Base-by-base conservation (phyloP, 2,329 filamentous ascomycete genomes). In the Cladophialophora immunda region DNA sequence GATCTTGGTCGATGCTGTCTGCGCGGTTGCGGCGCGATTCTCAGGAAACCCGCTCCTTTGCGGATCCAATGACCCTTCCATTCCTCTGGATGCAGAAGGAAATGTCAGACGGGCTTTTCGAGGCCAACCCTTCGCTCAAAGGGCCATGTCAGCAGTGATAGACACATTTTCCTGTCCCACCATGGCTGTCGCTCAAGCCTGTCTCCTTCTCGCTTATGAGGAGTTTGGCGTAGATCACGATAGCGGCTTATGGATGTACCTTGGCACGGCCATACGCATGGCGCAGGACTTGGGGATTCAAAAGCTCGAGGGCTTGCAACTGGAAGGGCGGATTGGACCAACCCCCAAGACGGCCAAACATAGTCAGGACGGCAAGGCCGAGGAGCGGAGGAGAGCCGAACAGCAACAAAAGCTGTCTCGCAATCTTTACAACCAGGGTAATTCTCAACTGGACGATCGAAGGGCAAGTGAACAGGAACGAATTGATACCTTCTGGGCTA, bases 171-270 rank as follows among this genome's bases (percentile, higher is more conserved):
- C 92, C 0, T 95, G 91, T 68, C 93, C 93, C 0, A 93, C 90
- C 1, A 89, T 96, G 0, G 90, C 91, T 27, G 92, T 92, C 9
- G 92, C 95, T 0, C 93, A 97, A 73, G 92, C 93, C 0, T 93
- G 90, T 57, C 79, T 97, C 11, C 81, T 97, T 30, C 87, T 97
- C 79, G 93, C 92, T 0, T 97, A 97, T 74, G 92, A 96, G 71
- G 90, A 94, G 52, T 97, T 97, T 72, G 93, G 93, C 0, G 91
- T 92, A 11, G 92, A 92, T 71, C 92, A 94, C 73, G 93, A 97
- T 74, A 96, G 92, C 76, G 92, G 92, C 0, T 79, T 97, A 6
- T 97, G 93, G 93, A 96, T 97, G 92, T 97, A 96, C 75, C 83
- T 97, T 1, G 93, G 93, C 0, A 89, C 94, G 59, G 90, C 93